Conservation (phyloP, 352 stramenopile genomes). For the Phytophthora tubulina region DNA sequence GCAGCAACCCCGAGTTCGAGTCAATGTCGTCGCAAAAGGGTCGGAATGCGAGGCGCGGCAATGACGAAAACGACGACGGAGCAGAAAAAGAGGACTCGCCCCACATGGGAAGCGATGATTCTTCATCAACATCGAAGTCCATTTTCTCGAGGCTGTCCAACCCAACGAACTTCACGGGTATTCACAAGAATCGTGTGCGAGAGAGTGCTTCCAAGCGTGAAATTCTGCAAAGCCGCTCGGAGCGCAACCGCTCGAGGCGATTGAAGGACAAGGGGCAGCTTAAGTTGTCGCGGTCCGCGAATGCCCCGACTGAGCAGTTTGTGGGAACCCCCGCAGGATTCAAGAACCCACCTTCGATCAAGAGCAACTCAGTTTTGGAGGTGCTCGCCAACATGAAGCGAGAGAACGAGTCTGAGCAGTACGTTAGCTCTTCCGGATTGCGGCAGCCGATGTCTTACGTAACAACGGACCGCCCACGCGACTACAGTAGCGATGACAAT, state of each 20-base stretch:
- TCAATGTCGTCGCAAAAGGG: slow-evolving; percentile 52
- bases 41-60: slow-evolving; percentile 47
- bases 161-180: slow-evolving; percentile 89
- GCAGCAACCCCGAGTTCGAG: slow-evolving; percentile 49
- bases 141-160: slow-evolving; percentile 91
- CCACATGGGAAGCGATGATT: slow-evolving; percentile 74
- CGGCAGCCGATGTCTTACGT: slow-evolving; percentile 61
- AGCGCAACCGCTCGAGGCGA: slow-evolving; percentile 78
- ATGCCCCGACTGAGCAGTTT: slow-evolving; percentile 68
- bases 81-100: slow-evolving; percentile 55
- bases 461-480: slow-evolving; percentile 42
- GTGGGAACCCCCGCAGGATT: slow-evolving; percentile 49
- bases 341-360: slow-evolving; percentile 65
- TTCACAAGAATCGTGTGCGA: slow-evolving; percentile 87
- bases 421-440: slow-evolving; percentile 51
- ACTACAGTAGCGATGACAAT: slow-evolving; percentile 53
- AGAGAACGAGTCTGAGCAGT: slow-evolving; percentile 76
- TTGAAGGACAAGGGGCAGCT: slow-evolving; percentile 73
- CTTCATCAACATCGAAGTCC: slow-evolving; percentile 56
- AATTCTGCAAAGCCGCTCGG: slow-evolving; percentile 75
- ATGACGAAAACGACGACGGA: slow-evolving; percentile 53
- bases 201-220: slow-evolving; percentile 87
- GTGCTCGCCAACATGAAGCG: slow-evolving; percentile 87
- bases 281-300: slow-evolving; percentile 51
- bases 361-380: slow-evolving; percentile 78